These are phyloP conservation scores for Picea sitchensis DNA, from an alignment of 75 land plant genomes.

Conservation along the genomic window DNA sequence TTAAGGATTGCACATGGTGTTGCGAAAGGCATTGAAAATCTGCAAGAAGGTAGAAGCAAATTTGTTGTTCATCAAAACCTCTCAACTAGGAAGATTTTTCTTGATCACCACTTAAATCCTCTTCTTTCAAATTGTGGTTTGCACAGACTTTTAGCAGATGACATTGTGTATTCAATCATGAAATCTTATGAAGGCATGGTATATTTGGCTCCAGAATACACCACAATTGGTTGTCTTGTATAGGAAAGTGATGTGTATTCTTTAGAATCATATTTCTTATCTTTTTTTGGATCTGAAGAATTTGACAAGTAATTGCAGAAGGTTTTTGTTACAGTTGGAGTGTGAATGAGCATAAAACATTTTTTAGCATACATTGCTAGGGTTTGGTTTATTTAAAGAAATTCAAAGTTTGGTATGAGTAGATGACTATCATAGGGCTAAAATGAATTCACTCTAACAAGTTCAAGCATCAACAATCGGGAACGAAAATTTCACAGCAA, in stretches of 20 bases:
- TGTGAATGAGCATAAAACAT: no score
- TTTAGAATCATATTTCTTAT: constrained; percentile 78
- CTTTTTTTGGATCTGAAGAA: no score
- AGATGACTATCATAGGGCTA: no score
- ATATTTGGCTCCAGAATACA: constrained; percentile 84
- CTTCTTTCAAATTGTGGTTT: constrained; percentile 66
- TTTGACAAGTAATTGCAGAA: no score
- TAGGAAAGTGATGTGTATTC: constrained; percentile 78
- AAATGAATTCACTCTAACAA: no score
- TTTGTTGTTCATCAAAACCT: constrained; percentile 72
- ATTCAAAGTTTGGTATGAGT: no score
- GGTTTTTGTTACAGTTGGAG: no score
- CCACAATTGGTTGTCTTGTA: constrained; percentile 48
- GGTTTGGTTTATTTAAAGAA: no score
- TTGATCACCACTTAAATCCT: constrained; percentile 61
- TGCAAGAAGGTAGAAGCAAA: constrained; percentile 45
- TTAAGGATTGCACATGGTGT: constrained; percentile 64
- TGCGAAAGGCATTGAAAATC: constrained; percentile 75
- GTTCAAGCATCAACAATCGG: no score
- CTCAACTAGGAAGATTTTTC: constrained; percentile 72
- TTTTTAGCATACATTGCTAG: no score
- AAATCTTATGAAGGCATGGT: constrained; percentile 74
- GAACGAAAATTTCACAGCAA: no score
- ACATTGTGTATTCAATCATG: constrained; percentile 65
- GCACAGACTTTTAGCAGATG: constrained; percentile 72